A percentile compares a stretch with the other conserved stretches of the same genome.
Conservation (phyloP, 345 rosid genomes). For the Sonneratia alba region DNA sequence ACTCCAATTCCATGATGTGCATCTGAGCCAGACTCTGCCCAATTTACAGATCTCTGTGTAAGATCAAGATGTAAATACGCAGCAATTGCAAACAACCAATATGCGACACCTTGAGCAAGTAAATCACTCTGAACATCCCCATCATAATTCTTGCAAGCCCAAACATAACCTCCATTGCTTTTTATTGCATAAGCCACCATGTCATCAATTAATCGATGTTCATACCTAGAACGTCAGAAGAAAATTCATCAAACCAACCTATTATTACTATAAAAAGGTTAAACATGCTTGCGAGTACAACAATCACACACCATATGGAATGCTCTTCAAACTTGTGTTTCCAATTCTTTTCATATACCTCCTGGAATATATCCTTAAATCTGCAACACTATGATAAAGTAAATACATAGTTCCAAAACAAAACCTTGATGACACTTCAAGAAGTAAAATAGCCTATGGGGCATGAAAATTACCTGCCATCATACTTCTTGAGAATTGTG, state of each 20-base stretch:
- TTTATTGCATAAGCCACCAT: slow-evolving; percentile 96
- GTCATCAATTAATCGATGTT: slow-evolving; percentile 96
- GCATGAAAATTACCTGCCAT: slow-evolving; percentile 60
- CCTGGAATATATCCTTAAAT: slow-evolving; percentile 95
- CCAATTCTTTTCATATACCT: slow-evolving; percentile 88
- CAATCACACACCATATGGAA: slow-evolving; percentile 62
- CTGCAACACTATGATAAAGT: slow-evolving; percentile 30
- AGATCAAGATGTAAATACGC: background rate
- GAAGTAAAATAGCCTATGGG: background rate
- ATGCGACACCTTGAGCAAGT: slow-evolving; percentile 77
- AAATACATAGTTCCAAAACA: background rate
- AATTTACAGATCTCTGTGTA: background rate
- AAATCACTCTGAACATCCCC: slow-evolving; percentile 99
- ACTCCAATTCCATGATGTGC: background rate
- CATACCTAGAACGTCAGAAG: slow-evolving; percentile 48
- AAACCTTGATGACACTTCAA: background rate
- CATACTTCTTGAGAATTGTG: slow-evolving; percentile 94
- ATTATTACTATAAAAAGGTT: background rate
- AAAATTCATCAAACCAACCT: slow-evolving; percentile 5
- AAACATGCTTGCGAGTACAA: background rate
- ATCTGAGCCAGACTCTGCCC: background rate
- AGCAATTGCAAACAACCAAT: background rate
- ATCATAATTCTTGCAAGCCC: slow-evolving; percentile 99
- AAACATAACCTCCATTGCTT: slow-evolving; percentile 96
- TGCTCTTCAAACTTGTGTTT: slow-evolving; percentile 81